phyloP scores from a whole-genome alignment of 441 rosid genomes.

The Manihot esculenta region DNA sequence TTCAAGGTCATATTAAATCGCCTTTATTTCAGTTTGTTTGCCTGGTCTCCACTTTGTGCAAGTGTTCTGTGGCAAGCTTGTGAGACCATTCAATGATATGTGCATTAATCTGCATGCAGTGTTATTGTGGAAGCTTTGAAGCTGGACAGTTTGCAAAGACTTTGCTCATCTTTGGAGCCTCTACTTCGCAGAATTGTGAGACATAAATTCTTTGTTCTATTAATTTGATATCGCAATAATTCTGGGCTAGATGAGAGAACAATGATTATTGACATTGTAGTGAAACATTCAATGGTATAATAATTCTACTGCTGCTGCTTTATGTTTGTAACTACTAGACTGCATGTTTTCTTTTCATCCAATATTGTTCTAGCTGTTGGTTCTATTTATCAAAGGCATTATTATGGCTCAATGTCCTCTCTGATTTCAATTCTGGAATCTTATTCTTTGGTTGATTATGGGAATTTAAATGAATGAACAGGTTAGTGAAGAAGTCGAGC shows the following conservation, averaged over 20 bases:
- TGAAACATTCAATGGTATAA: background rate
- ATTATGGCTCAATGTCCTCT: background rate
- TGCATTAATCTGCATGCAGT: slow-evolving; percentile 48
- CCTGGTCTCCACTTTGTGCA: background rate
- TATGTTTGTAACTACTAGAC: background rate
- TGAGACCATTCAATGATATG: slow-evolving; percentile 25
- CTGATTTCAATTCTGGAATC: background rate
- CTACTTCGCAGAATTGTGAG: slow-evolving; percentile 93
- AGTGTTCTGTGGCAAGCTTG: background rate
- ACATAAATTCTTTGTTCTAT: slow-evolving; percentile 16
- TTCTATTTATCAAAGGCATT: background rate
- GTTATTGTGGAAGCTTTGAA: slow-evolving; percentile 97
- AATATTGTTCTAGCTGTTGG: background rate
- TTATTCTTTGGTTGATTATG: slow-evolving; percentile 19
- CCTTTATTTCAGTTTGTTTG: slow-evolving; percentile 6
- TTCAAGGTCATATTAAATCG: too few relatives aligned
- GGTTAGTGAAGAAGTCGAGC: slow-evolving; percentile 99
- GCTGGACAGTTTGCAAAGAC: slow-evolving; percentile 93
- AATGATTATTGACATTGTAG: background rate
- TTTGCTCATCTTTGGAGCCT: slow-evolving; percentile 97
- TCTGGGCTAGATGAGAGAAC: background rate
- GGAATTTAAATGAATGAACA: slow-evolving; percentile 32
- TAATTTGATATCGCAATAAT: background rate
- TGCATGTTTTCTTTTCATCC: background rate
- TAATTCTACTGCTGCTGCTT: background rate